Percentiles rank a stretch among this genome's conserved stretches.
phyloP scores from a whole-genome alignment of 2,329 filamentous ascomycete genomes.

The Trichoderma hamatum region DNA sequence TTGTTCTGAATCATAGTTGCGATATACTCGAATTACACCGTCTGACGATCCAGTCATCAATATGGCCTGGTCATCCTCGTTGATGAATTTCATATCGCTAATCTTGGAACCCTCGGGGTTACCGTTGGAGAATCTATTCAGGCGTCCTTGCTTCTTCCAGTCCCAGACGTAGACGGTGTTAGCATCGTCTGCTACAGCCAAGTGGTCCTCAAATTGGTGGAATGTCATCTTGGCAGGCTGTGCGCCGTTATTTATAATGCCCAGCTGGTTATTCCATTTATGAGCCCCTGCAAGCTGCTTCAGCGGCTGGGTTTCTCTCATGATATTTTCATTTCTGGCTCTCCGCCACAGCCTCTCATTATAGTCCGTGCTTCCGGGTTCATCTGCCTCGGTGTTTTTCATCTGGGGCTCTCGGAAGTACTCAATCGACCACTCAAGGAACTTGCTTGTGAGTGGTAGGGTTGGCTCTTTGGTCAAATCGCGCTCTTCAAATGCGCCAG shows the following conservation, averaged over 20 bases:
- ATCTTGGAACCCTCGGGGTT: slow-evolving; percentile 91
- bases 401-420: slow-evolving; percentile 99
- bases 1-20: slow-evolving; percentile 80
- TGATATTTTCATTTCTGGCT: slow-evolving; percentile 88
- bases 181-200: slow-evolving; percentile 89
- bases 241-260: slow-evolving; percentile 84
- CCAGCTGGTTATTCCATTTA: slow-evolving; percentile 82
- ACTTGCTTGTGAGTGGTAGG: slow-evolving; percentile 79
- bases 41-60: slow-evolving; percentile 95
- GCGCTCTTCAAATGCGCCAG: slow-evolving; percentile 70
- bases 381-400: slow-evolving; percentile 93
- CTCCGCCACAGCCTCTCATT: slow-evolving; percentile 93
- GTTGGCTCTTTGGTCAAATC: slow-evolving; percentile 60
- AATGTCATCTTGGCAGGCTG: slow-evolving; percentile 94
- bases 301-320: slow-evolving; percentile 88
- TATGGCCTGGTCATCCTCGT: slow-evolving; percentile 94
- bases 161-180: slow-evolving; percentile 94
- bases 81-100: slow-evolving; percentile 95
- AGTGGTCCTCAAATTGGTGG: slow-evolving; percentile 95
- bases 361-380: slow-evolving; percentile 94
- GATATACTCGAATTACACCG: slow-evolving; percentile 89
- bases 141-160: slow-evolving; percentile 74
- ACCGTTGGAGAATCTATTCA: slow-evolving; percentile 89
- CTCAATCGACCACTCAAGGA: slow-evolving; percentile 94
- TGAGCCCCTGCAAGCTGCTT: slow-evolving; percentile 85